Conservation (phyloP, 495 filamentous ascomycete genomes). For the Hypoxylon crocopeplum region DNA sequence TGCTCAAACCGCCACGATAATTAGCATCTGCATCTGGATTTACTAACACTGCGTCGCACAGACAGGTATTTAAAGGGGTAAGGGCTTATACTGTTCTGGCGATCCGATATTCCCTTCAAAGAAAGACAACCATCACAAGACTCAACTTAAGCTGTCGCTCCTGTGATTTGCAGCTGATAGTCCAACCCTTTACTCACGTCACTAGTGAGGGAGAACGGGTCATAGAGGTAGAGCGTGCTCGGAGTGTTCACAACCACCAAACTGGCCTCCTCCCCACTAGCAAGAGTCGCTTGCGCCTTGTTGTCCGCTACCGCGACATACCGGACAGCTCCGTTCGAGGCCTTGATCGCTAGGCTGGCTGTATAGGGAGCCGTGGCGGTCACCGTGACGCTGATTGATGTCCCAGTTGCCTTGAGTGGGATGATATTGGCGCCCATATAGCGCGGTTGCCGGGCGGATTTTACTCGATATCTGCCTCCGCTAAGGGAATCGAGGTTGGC, state of each 20-base stretch:
- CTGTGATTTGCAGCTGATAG: slow-evolving; percentile 47
- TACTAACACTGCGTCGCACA: no score
- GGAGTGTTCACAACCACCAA: slow-evolving; percentile 55
- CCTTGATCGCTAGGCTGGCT: slow-evolving; percentile 44
- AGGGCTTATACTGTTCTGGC: no score
- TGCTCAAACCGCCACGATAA: no score
- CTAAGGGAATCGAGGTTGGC: slow-evolving; percentile 49
- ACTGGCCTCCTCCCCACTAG: slow-evolving; percentile 47
- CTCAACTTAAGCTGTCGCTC: slow-evolving; percentile 34
- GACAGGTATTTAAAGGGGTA: no score
- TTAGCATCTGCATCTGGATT: no score
- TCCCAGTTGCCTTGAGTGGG: slow-evolving; percentile 45
- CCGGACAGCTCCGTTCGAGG: slow-evolving; percentile 37
- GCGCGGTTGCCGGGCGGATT: slow-evolving; percentile 47
- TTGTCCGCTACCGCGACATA: slow-evolving; percentile 40
- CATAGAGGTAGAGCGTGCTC: slow-evolving; percentile 44
- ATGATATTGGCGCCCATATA: slow-evolving; percentile 58
- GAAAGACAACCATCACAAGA: neutral
- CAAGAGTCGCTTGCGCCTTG: slow-evolving; percentile 36
- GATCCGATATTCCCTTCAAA: no score
- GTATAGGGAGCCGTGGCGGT: slow-evolving; percentile 42
- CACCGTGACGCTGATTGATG: slow-evolving; percentile 38
- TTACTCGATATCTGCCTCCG: slow-evolving; percentile 49
- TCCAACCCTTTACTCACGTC: slow-evolving; percentile 49
- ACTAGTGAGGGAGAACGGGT: slow-evolving; percentile 49